Evolutionary conservation across 1,284 basidiomycete genomes (phyloP).

Genomic region (Puccinia hordei): DNA sequence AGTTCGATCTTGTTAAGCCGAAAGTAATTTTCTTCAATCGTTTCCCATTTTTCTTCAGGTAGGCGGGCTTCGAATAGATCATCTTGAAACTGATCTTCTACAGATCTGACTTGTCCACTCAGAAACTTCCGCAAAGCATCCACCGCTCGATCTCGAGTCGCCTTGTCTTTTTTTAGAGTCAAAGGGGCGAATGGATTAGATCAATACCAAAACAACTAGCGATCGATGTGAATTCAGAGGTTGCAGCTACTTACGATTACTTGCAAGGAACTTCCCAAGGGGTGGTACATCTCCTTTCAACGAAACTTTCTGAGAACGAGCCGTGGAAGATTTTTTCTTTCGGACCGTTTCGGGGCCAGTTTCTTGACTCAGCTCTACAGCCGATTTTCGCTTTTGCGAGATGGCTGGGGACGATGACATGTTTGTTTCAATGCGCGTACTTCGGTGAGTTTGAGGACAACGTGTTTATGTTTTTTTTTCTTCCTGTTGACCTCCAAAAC

Average conservation of each 20-base stretch:
- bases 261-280: constrained; percentile 83
- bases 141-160: constrained; percentile 43
- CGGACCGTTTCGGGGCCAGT: background rate
- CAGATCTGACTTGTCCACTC: background rate
- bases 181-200: background rate
- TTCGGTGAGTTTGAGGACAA: no score
- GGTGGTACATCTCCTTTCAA: constrained; percentile 61
- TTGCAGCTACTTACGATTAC: constrained; percentile 68
- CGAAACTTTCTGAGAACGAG: constrained; percentile 21
- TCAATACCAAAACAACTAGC: background rate
- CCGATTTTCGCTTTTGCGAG: constrained; percentile 11
- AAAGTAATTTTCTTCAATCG: background rate
- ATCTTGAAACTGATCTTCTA: background rate
- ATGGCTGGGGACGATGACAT: background rate
- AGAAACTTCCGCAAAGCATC: constrained; percentile 37
- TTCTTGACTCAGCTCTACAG: background rate
- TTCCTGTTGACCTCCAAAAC: no score
- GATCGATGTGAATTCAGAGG: background rate
- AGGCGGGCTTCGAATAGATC: constrained; percentile 3
- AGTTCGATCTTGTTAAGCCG: constrained; percentile 25
- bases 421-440: background rate
- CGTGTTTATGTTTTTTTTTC: background rate
- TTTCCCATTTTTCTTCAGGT: background rate
- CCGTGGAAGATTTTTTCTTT: constrained; percentile 1
- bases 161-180: constrained; percentile 25